Evolutionary conservation across 2,329 filamentous ascomycete species (phyloP).

Genomic region (Verticillium isaacii): DNA sequence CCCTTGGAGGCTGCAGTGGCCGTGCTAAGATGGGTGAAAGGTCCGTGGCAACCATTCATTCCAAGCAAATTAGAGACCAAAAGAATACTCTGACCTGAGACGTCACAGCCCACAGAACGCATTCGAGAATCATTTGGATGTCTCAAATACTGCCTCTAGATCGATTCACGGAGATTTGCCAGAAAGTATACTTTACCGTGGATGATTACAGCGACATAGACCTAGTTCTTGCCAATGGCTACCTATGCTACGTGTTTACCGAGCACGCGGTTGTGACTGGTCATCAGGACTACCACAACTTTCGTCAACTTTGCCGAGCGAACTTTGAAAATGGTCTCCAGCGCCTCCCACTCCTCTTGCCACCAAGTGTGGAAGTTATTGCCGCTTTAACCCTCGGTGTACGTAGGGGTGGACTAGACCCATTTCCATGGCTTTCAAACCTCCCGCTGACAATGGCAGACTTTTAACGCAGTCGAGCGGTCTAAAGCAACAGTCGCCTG

Average conservation of each 20-base stretch:
- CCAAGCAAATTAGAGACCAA: no score
- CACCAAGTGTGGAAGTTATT: slow-evolving; percentile 24
- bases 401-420: neutral
- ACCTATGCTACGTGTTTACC: slow-evolving; percentile 27
- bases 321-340: slow-evolving; percentile 21
- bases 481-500: slow-evolving; percentile 25
- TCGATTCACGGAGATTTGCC: slow-evolving; percentile 23
- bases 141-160: slow-evolving; percentile 25
- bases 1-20: slow-evolving; percentile 19
- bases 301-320: slow-evolving; percentile 18
- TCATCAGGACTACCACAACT: slow-evolving; percentile 14
- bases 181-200: slow-evolving; percentile 29
- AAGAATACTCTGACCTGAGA: slow-evolving; percentile 9
- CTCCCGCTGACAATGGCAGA: slow-evolving; percentile 13
- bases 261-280: slow-evolving; percentile 22
- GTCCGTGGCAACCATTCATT: slow-evolving; percentile 11
- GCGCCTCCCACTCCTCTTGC: slow-evolving; percentile 23
- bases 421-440: neutral
- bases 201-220: slow-evolving; percentile 25
- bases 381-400: slow-evolving; percentile 29
- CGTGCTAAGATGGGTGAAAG: slow-evolving; percentile 26
- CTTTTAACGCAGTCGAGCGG: slow-evolving; percentile 26
- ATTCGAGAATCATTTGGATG: slow-evolving; percentile 23
- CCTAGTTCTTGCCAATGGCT: slow-evolving; percentile 29
- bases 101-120: neutral